Conservation (phyloP, 495 filamentous ascomycete genomes). For the Penicillium chermesinum region DNA sequence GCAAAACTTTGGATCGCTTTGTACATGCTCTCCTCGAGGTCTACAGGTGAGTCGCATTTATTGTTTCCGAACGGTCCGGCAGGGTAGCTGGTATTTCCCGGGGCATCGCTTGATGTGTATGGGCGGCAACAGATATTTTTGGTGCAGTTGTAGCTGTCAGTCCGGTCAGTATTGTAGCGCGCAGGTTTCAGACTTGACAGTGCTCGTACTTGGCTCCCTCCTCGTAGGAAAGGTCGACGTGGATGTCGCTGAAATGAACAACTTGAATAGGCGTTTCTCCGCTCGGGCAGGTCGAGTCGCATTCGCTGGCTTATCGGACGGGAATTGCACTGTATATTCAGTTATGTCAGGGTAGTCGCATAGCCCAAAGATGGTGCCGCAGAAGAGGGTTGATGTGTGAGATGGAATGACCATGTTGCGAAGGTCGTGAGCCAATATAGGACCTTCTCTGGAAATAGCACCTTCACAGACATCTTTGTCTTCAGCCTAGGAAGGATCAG, state of each 20-base stretch:
- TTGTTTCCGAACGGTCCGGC: conserved; percentile 45
- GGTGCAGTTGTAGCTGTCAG: conserved; percentile 37
- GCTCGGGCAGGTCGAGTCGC: conserved; percentile 37
- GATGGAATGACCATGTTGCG: conserved; percentile 42
- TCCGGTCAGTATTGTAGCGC: not conserved
- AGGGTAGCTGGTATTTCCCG: conserved; percentile 37
- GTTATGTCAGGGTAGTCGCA: conserved; percentile 43
- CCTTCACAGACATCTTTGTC: conserved; percentile 48
- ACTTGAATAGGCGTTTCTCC: conserved; percentile 42
- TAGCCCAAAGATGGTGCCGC: conserved; percentile 44
- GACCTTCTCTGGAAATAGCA: conserved; percentile 41
- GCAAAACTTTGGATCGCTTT: conserved; percentile 32
- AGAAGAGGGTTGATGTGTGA: conserved; percentile 43
- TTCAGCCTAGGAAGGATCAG: conserved; percentile 18
- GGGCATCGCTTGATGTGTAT: conserved; percentile 40
- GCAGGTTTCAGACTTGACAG: not conserved
- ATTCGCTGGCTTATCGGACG: conserved; percentile 35
- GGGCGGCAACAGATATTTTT: conserved; percentile 53
- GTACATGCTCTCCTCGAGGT: conserved; percentile 51
- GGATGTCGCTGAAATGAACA: conserved; percentile 52
- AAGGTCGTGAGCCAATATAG: conserved; percentile 44
- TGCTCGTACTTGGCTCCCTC: conserved; percentile 33
- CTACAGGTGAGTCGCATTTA: conserved; percentile 45
- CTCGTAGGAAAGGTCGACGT: conserved; percentile 48
- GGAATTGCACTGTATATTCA: conserved; percentile 38